A percentile compares a stretch with the other conserved stretches of the same genome.
Evolutionary conservation across 2,329 filamentous ascomycete species (phyloP).

Genomic region (Cladobotryum protrusum): DNA sequence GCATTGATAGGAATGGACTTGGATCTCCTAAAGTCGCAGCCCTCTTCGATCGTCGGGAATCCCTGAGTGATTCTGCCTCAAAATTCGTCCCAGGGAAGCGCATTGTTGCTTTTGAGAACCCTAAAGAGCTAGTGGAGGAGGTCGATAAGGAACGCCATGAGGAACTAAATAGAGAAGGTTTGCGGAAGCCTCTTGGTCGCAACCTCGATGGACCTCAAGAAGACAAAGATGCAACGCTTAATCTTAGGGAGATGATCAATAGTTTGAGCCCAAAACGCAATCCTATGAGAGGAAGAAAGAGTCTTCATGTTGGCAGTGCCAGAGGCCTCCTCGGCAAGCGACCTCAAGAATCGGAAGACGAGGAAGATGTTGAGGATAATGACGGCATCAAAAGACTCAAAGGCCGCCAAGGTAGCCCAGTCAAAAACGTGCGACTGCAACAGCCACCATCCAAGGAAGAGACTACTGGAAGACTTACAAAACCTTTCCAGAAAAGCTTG

Average conservation of each 20-base stretch:
- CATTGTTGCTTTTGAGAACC: conserved; percentile 59
- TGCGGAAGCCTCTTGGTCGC: conserved; percentile 48
- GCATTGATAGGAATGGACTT: conserved; percentile 62
- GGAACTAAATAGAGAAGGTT: conserved; percentile 56
- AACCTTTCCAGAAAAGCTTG: conserved; percentile 42
- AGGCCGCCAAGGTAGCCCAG: conserved; percentile 65
- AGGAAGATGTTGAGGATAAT: conserved; percentile 53
- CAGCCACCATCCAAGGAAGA: conserved; percentile 63
- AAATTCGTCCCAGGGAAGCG: conserved; percentile 53
- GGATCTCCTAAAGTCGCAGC: conserved; percentile 70
- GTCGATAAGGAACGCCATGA: conserved; percentile 53
- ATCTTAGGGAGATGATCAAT: conserved; percentile 70
- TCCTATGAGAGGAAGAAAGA: conserved; percentile 61
- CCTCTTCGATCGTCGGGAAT: conserved; percentile 63
- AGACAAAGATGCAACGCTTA: conserved; percentile 58
- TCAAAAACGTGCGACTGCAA: conserved; percentile 67
- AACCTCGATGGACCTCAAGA: conserved; percentile 39
- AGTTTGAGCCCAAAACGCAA: conserved; percentile 72
- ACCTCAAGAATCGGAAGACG: conserved; percentile 62
- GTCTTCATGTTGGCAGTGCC: conserved; percentile 68
- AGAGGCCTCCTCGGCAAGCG: conserved; percentile 68
- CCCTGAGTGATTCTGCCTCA: conserved; percentile 60
- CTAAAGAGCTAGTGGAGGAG: conserved; percentile 54
- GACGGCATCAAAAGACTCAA: conserved; percentile 64
- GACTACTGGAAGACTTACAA: conserved; percentile 53